These are phyloP conservation scores for Alternaria alternata DNA, from an alignment of 2,329 filamentous ascomycete species.

Conservation along the genomic window DNA sequence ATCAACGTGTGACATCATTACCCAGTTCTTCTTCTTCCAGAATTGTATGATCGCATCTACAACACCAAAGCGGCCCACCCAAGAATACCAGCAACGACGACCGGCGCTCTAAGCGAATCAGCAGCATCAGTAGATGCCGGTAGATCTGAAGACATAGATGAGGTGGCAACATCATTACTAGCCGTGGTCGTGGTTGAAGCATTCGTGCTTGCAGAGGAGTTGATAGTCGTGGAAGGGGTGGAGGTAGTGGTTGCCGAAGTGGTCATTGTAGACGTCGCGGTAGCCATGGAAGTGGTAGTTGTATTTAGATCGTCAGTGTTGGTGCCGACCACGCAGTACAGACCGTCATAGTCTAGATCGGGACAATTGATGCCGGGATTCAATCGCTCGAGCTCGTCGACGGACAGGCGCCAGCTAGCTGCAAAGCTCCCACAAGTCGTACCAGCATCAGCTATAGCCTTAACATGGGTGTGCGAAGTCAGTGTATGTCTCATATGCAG, in stretches of 20 bases:
- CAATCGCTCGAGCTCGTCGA: slow-evolving; percentile 4
- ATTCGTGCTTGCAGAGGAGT: not conserved
- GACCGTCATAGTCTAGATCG: not conserved
- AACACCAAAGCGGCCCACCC: too few species aligned
- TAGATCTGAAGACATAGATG: too few species aligned
- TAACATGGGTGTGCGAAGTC: too few species aligned
- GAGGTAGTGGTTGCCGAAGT: too few species aligned
- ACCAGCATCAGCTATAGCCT: not conserved
- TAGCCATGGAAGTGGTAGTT: not conserved
- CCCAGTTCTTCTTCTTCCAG: too few species aligned
- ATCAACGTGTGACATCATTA: too few species aligned
- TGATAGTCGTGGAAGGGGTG: not conserved
- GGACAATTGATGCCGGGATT: slow-evolving; percentile 6
- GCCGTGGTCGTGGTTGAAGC: not conserved
- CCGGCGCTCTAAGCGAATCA: too few species aligned
- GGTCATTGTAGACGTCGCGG: too few species aligned
- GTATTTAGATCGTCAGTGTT: not conserved
- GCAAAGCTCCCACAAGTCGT: slow-evolving; percentile 4
- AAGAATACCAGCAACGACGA: too few species aligned
- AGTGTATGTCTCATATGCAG: too few species aligned
- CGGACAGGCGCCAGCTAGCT: not conserved
- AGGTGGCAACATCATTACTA: not conserved
- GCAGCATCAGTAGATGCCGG: too few species aligned
- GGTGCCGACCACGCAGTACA: slow-evolving; percentile 6
- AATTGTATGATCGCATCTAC: too few species aligned